Conservation (phyloP, 2,329 filamentous ascomycete genomes). For the Didymella pinodella region DNA sequence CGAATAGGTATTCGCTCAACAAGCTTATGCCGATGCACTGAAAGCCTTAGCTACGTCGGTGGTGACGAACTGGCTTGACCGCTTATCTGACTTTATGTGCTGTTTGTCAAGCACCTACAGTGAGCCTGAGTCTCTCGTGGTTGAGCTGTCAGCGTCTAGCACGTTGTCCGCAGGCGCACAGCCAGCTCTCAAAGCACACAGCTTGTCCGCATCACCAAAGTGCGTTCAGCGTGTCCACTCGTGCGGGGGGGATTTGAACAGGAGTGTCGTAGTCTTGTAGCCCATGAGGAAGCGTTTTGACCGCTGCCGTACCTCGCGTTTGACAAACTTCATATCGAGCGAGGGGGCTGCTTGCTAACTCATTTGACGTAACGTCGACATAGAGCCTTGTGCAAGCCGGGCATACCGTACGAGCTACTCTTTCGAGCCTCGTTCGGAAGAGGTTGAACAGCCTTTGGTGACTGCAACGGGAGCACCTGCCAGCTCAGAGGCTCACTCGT, state of each 20-base stretch:
- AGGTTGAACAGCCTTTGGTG: no score
- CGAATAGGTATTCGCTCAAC: no score
- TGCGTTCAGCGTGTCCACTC: neutral
- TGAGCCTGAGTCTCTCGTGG: neutral
- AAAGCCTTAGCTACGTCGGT: neutral
- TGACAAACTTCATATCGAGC: neutral
- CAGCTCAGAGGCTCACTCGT: no score
- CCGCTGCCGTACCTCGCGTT: neutral
- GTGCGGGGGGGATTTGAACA: no score
- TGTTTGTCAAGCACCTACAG: neutral
- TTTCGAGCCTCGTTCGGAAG: neutral
- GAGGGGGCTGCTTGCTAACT: neutral
- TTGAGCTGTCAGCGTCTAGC: neutral
- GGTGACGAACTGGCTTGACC: neutral
- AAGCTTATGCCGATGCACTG: no score
- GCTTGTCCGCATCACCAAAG: neutral
- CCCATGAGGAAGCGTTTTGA: neutral
- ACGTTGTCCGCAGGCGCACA: neutral
- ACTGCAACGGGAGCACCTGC: no score
- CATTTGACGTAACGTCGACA: neutral
- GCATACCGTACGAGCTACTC: no score
- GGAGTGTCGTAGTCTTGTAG: neutral
- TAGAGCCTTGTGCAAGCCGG: neutral
- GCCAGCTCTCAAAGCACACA: neutral
- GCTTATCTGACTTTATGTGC: neutral